These are phyloP conservation scores for Sophora flavescens DNA, from an alignment of 306 rosid genomes.

Conservation along the genomic window DNA sequence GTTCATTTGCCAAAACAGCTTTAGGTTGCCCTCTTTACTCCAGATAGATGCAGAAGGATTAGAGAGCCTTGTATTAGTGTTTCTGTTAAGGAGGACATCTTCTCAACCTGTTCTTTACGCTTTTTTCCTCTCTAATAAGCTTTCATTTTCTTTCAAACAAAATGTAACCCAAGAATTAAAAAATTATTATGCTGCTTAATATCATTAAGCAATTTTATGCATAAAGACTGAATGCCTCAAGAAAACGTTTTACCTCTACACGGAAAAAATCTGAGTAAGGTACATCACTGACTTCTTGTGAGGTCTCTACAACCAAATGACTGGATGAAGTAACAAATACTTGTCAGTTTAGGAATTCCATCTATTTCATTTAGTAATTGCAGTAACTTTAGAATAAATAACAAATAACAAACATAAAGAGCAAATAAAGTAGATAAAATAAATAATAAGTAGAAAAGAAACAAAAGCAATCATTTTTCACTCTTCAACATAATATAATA, in stretches of 20 bases:
- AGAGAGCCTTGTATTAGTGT: not conserved
- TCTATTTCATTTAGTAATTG: conserved; percentile 28
- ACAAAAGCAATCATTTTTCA: conserved; percentile 28
- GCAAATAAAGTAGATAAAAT: not conserved
- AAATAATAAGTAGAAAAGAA: conserved; percentile 16
- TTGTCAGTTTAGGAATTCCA: conserved; percentile 36
- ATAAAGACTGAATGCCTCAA: conserved; percentile 14
- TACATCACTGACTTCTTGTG: conserved; percentile 89
- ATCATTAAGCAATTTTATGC: conserved; percentile 19
- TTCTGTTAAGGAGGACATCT: not conserved
- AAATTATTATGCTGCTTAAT: not conserved
- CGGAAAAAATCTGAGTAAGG: conserved; percentile 91
- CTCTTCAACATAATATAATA: conserved; percentile 1
- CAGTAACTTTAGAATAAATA: conserved; percentile 2
- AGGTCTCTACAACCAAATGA: conserved; percentile 89
- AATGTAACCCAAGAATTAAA: conserved; percentile 31
- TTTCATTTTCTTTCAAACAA: conserved; percentile 2
- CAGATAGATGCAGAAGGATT: not conserved
- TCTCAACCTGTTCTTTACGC: not conserved
- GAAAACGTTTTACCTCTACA: conserved; percentile 80
- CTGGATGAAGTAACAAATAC: conserved; percentile 57
- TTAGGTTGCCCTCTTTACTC: too few relatives aligned
- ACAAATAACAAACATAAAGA: conserved; percentile 21
- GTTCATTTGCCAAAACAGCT: too few relatives aligned
- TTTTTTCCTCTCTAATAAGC: not conserved